Evolutionary conservation across 306 rosid genomes (phyloP).

Genomic region (Cyclanthera cordifolia): DNA sequence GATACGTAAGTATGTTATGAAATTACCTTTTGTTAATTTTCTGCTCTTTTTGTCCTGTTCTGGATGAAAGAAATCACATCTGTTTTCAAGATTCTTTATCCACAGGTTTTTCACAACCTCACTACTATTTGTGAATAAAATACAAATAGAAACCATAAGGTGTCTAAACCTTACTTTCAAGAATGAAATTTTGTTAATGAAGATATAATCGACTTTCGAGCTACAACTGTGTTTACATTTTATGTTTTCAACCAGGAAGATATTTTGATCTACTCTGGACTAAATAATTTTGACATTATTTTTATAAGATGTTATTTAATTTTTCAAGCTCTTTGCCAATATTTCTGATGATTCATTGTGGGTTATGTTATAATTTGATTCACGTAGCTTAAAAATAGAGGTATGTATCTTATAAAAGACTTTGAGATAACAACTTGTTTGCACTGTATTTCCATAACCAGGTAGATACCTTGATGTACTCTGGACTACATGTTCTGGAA

Average conservation of each 20-base stretch:
- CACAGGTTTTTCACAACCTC: neutral
- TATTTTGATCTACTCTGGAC: neutral
- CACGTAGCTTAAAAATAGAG: neutral
- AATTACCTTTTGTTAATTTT: neutral
- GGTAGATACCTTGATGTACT: neutral
- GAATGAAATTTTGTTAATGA: neutral
- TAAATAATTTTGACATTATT: neutral
- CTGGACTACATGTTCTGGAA: neutral
- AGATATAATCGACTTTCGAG: neutral
- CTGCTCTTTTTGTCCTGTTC: neutral
- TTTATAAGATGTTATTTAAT: neutral
- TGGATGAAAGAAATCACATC: neutral
- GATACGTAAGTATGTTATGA: conserved; percentile 57
- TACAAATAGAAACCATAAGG: conserved; percentile 4
- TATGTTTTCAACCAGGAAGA: neutral
- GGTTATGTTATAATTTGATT: neutral
- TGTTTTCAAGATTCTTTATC: neutral
- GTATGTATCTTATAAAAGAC: neutral
- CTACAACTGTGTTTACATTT: neutral
- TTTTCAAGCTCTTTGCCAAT: neutral
- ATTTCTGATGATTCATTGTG: neutral
- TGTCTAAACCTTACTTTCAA: neutral
- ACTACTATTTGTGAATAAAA: neutral
- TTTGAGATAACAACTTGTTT: neutral
- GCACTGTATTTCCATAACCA: neutral